phyloP scores from a whole-genome alignment of 768 basidiomycete species.

The Pulveroboletus sp. region DNA sequence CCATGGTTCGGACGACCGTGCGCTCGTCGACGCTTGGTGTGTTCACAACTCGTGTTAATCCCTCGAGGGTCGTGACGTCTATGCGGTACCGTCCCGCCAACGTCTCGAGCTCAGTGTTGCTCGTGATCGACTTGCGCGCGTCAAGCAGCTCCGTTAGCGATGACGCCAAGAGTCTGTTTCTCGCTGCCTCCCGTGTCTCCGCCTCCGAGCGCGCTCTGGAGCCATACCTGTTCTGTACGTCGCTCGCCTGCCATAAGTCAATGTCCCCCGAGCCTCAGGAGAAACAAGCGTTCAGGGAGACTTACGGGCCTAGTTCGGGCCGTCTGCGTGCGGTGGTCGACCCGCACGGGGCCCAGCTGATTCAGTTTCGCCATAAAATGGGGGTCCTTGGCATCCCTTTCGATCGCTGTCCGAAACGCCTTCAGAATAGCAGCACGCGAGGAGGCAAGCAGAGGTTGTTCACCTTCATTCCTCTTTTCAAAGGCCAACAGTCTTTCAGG shows the following conservation, averaged over 20 bases:
- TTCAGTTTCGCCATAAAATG: slow-evolving; percentile 64
- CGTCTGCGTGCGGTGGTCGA: slow-evolving; percentile 59
- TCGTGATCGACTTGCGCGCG: slow-evolving; percentile 49
- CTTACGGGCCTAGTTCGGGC: slow-evolving; percentile 49
- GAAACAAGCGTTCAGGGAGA: background rate
- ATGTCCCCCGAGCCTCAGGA: background rate
- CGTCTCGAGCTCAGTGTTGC: slow-evolving; percentile 40
- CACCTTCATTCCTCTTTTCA: slow-evolving; percentile 51
- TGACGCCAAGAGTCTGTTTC: slow-evolving; percentile 53
- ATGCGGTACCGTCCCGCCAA: slow-evolving; percentile 54
- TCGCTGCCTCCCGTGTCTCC: slow-evolving; percentile 42
- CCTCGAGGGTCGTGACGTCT: slow-evolving; percentile 48
- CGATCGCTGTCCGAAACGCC: slow-evolving; percentile 44
- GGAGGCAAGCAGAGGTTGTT: background rate
- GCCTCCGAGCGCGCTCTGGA: slow-evolving; percentile 53
- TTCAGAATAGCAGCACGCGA: background rate
- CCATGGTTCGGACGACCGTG: slow-evolving; percentile 40
- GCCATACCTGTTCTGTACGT: slow-evolving; percentile 45
- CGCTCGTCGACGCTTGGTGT: slow-evolving; percentile 57
- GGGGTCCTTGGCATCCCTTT: slow-evolving; percentile 65
- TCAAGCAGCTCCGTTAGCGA: slow-evolving; percentile 58
- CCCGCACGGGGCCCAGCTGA: slow-evolving; percentile 62
- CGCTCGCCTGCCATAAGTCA: slow-evolving; percentile 15
- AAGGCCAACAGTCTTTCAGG: slow-evolving; percentile 37
- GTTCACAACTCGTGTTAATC: slow-evolving; percentile 53